These are phyloP conservation scores for Globisporangium paroecandrum DNA, from an alignment of 352 stramenopile genomes.

Conservation along the genomic window DNA sequence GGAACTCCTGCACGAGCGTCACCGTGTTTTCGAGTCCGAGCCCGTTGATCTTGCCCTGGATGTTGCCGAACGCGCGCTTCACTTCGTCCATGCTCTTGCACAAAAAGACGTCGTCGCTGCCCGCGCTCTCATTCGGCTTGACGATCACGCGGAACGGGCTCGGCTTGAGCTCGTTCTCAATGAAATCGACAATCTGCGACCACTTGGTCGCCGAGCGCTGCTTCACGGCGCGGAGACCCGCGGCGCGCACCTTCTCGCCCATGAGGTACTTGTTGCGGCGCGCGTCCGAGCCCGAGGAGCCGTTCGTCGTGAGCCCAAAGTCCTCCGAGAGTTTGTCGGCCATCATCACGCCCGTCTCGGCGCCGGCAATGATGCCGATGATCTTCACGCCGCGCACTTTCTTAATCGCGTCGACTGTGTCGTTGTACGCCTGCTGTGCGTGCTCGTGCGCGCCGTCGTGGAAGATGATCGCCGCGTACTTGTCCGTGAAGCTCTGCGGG, in stretches of 20 bases:
- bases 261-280: slow-evolving; percentile 85
- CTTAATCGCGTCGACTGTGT: slow-evolving; percentile 18
- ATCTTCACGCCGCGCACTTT: slow-evolving; percentile 43
- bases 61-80: slow-evolving; percentile 74
- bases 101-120: slow-evolving; percentile 79
- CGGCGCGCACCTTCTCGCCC: slow-evolving; percentile 84
- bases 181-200: slow-evolving; percentile 69
- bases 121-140: slow-evolving; percentile 85
- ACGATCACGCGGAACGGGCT: slow-evolving; percentile 85
- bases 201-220: slow-evolving; percentile 85
- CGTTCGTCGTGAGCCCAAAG: slow-evolving; percentile 85
- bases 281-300: slow-evolving; percentile 67
- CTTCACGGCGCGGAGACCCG: slow-evolving; percentile 88
- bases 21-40: slow-evolving; percentile 80
- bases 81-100: slow-evolving; percentile 73
- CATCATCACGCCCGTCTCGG: slow-evolving; percentile 91
- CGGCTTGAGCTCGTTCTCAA: slow-evolving; percentile 57
- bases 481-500: slow-evolving; percentile 64
- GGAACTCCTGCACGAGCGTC: slow-evolving; percentile 91
- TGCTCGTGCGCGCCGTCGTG: slow-evolving; percentile 50
- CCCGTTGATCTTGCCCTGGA: slow-evolving; percentile 85
- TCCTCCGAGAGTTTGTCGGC: slow-evolving; percentile 86
- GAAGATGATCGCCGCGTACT: slow-evolving; percentile 73
- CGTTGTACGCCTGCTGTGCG: slow-evolving; percentile 35
- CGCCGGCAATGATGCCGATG: slow-evolving; percentile 86